Conservation (phyloP, 345 rosid species). For the Iberis pinnata region DNA sequence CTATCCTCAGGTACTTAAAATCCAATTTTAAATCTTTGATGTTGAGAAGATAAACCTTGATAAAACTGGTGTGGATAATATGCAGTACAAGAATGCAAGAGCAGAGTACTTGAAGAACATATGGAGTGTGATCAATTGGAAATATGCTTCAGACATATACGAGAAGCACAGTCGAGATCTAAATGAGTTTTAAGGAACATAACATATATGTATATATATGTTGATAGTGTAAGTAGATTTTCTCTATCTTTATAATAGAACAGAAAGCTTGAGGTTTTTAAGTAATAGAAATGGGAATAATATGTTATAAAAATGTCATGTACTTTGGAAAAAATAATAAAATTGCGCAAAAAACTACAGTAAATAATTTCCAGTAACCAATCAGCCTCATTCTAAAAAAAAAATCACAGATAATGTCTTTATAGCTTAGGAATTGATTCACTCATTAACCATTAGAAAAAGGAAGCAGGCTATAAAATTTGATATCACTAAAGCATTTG, state of each 20-base stretch:
- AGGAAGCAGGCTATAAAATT: too few relatives aligned
- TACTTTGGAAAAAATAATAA: background rate
- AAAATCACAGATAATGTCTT: too few relatives aligned
- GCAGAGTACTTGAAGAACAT: slow-evolving; percentile 85
- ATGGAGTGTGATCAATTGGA: slow-evolving; percentile 92
- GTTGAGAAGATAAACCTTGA: background rate
- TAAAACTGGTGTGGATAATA: background rate
- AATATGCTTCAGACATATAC: slow-evolving; percentile 53
- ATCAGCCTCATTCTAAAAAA: too few relatives aligned
- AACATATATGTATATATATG: background rate
- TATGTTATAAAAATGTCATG: background rate
- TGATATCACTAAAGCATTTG: too few relatives aligned
- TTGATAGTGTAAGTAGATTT: background rate
- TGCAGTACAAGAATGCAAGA: slow-evolving; percentile 84
- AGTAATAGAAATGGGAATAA: background rate
- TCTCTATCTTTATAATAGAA: background rate
- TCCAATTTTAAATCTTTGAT: background rate
- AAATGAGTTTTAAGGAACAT: background rate
- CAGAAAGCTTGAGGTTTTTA: background rate
- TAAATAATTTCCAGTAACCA: too few relatives aligned
- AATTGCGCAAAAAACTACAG: too few relatives aligned
- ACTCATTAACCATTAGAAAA: too few relatives aligned
- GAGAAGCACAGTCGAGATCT: slow-evolving; percentile 31
- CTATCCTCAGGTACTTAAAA: slow-evolving; percentile 62
- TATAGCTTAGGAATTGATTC: too few relatives aligned